A percentile compares a stretch with the other conserved stretches of the same genome.
These are phyloP conservation scores for Limonium bicolor DNA, from an alignment of 148 eudicot species.

Conservation along the genomic window DNA sequence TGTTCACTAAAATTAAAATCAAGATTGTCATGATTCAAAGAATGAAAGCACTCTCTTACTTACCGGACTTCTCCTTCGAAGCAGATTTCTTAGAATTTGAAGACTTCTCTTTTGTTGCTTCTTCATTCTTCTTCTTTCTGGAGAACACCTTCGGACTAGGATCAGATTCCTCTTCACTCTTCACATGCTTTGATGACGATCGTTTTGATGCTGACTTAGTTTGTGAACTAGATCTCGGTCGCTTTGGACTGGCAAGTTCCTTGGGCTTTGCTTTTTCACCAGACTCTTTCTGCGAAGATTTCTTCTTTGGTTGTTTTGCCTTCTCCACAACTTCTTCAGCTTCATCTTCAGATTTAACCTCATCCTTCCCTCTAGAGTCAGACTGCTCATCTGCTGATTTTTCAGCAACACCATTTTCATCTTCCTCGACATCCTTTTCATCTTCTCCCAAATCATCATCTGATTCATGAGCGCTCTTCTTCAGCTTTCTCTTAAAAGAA, in stretches of 20 bases:
- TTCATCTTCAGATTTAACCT: slow-evolving; percentile 29
- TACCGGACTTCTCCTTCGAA: slow-evolving; percentile 49
- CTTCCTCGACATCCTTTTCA: slow-evolving; percentile 26
- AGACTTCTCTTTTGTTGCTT: slow-evolving; percentile 37
- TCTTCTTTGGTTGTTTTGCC: slow-evolving; percentile 24
- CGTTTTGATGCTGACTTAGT: slow-evolving; percentile 35
- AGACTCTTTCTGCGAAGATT: slow-evolving; percentile 28
- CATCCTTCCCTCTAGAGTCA: slow-evolving; percentile 44
- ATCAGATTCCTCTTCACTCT: slow-evolving; percentile 23
- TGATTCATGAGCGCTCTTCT: slow-evolving; percentile 23
- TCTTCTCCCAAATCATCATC: slow-evolving; percentile 38
- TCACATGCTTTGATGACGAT: slow-evolving; percentile 33
- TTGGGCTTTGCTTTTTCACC: slow-evolving; percentile 36
- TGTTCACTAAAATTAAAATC: background rate
- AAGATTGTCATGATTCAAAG: background rate
- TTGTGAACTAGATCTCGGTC: slow-evolving; percentile 32
- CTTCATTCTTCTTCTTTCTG: slow-evolving; percentile 59
- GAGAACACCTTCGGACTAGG: slow-evolving; percentile 51
- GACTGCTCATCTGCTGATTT: slow-evolving; percentile 34
- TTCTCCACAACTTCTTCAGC: slow-evolving; percentile 38
- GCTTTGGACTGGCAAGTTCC: slow-evolving; percentile 26
- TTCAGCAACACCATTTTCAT: slow-evolving; percentile 31
- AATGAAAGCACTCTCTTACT: background rate
- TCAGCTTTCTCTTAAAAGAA: slow-evolving; percentile 26
- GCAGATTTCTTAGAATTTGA: slow-evolving; percentile 48